Evolutionary conservation across 2,329 filamentous ascomycete genomes (phyloP), one percentile per base, ranked within the genome.

Genomic region (Tympanopsis confertula): DNA sequence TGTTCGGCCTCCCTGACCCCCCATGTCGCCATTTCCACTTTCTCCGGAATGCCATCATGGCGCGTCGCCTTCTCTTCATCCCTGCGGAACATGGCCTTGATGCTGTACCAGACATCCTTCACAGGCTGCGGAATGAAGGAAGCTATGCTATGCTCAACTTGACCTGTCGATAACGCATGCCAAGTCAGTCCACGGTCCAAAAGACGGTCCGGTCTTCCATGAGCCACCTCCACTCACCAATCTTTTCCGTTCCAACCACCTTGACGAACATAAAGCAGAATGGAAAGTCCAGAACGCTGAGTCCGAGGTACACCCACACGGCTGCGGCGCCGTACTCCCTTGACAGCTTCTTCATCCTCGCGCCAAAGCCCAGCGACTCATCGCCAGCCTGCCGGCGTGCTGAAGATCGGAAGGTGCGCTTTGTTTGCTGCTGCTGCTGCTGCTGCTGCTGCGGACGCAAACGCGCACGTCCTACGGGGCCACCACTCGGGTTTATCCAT

Each of bases 281-380:
- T 2, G 78, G 78, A 41, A 82, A 80, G 51, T 82, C 78, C 35
- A 82, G 56, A 10, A 70, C 73, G 1, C 74, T 74, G n/a, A 82
- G 58, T 1, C 63, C 61, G 13, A 82, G 52, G 50, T 82, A 82
- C 4, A 82, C 74, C 10, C 74, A 76, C 15, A 81, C 48, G 2
- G 76, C 77, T 3, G 74, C 65, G 72, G 76, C 82, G 35, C 78
- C 78, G 51, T 82, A 82, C 53, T 82, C 77, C 30, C 71, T 66
- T 2, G 72, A 76, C 14, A 82, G 66, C 42, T 70, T 71, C 45
- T 70, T 72, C 46, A 82, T 58, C 2, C 74, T 69, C 45, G 78
- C 77, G 2, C 79, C 80, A 30, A 91, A 57, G 5, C 78, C 74
- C 12, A 64, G 58, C 7, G 64, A 43, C 42, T 60, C 43, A 45